Evolutionary conservation across 352 stramenopile species (phyloP).

Genomic region (Stramenopiles sp.): DNA sequence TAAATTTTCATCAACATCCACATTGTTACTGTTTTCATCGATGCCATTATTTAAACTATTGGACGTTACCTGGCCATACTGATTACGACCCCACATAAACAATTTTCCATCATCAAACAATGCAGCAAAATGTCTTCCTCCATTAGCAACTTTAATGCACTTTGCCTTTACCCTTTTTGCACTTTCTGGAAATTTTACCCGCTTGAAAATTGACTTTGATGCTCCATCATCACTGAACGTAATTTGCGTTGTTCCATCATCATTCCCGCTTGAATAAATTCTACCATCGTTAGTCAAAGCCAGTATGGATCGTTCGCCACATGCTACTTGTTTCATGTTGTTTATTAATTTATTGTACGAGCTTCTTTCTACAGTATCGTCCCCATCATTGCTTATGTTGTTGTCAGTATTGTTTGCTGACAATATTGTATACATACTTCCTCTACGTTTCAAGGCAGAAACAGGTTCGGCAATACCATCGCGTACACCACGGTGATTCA

Average conservation of each 20-base stretch:
- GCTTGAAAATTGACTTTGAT: not conserved
- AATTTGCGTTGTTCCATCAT: not conserved
- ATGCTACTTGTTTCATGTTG: not conserved
- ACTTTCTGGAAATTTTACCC: not conserved
- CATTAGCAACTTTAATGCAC: conserved; percentile 2
- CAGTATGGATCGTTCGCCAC: not conserved
- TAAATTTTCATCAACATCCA: not conserved
- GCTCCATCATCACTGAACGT: not conserved
- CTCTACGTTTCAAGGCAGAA: not conserved
- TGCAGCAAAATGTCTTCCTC: not conserved
- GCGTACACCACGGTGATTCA: not conserved
- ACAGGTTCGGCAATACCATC: not conserved
- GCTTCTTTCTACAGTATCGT: not conserved
- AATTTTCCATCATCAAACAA: not conserved
- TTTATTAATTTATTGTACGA: not conserved
- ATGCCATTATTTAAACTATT: too few relatives aligned
- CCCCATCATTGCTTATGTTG: not conserved
- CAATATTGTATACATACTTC: not conserved
- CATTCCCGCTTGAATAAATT: not conserved
- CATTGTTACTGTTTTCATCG: not conserved
- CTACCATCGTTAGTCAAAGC: not conserved
- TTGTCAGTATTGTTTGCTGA: not conserved
- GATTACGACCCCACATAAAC: conserved; percentile 2
- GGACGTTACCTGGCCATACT: not conserved
- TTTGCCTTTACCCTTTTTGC: not conserved